phyloP scores from a whole-genome alignment of 2,329 filamentous ascomycete species.

The Phialemoniopsis sp. region DNA sequence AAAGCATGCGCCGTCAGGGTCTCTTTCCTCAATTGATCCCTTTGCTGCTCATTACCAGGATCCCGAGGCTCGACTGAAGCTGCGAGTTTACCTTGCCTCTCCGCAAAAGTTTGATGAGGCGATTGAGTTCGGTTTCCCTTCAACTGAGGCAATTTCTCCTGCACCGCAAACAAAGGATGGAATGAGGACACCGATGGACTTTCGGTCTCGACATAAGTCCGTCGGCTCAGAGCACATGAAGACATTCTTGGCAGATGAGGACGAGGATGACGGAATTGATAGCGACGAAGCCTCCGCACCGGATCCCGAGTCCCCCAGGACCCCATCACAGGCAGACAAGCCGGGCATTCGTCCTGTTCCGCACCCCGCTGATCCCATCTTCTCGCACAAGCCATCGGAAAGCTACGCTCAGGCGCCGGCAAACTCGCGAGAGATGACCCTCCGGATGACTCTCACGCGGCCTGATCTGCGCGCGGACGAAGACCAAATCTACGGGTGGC shows the following conservation, averaged over 20 bases:
- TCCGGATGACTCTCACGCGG: conserved; percentile 91
- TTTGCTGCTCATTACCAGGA: conserved; percentile 83
- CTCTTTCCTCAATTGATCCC: conserved; percentile 58
- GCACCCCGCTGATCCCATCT: conserved; percentile 18
- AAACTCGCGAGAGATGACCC: conserved; percentile 81
- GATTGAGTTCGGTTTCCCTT: conserved; percentile 88
- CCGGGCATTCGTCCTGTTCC: conserved; percentile 20
- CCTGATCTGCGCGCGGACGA: conserved; percentile 79
- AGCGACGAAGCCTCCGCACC: conserved; percentile 52
- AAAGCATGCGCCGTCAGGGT: conserved; percentile 37
- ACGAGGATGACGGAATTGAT: conserved; percentile 24
- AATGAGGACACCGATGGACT: conserved; percentile 14
- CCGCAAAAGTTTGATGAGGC: conserved; percentile 95
- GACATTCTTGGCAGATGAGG: conserved; percentile 51
- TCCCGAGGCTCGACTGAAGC: conserved; percentile 79
- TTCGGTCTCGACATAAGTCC: conserved; percentile 19
- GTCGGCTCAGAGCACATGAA: conserved; percentile 46
- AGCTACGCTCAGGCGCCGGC: conserved; percentile 46
- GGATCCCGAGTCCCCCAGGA: conserved; percentile 57
- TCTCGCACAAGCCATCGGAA: conserved; percentile 25
- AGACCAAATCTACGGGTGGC: conserved; percentile 68
- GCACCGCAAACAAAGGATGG: conserved; percentile 21
- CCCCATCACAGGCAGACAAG: conserved; percentile 43
- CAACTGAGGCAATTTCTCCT: conserved; percentile 40
- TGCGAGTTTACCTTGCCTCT: conserved; percentile 81